Percentiles rank a stretch among this genome's conserved stretches.
Evolutionary conservation across 805 yeast genomes (phyloP).

Genomic region (Yamadazyma paraphyllophila): DNA sequence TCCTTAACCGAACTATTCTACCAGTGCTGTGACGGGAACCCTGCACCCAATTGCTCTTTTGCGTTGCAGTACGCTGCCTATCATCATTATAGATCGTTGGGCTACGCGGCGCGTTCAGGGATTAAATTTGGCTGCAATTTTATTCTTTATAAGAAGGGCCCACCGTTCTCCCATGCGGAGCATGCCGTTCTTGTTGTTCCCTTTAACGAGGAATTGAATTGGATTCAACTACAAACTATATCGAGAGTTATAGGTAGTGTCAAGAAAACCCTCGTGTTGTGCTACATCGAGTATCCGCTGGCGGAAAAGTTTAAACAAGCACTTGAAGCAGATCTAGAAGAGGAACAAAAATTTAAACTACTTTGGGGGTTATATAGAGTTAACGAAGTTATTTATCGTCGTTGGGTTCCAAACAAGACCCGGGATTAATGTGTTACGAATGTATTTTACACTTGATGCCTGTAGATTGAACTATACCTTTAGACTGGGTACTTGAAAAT

Average conservation of each 20-base stretch:
- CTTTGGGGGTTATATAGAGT: slow-evolving; percentile 48
- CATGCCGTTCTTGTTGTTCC: slow-evolving; percentile 61
- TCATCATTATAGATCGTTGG: slow-evolving; percentile 81
- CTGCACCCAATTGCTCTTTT: slow-evolving; percentile 29
- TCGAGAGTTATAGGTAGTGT: slow-evolving; percentile 87
- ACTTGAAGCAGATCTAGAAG: slow-evolving; percentile 2
- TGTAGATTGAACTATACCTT: no score
- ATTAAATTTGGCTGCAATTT: slow-evolving; percentile 89
- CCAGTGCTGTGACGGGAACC: slow-evolving; percentile 16
- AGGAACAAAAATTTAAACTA: slow-evolving; percentile 20
- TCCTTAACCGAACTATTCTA: slow-evolving; percentile 22
- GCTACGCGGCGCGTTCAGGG: slow-evolving; percentile 94
- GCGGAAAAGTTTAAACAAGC: slow-evolving; percentile 25
- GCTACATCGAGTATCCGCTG: slow-evolving; percentile 59
- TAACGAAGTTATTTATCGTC: slow-evolving; percentile 63
- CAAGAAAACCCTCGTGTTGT: slow-evolving; percentile 69
- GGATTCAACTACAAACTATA: slow-evolving; percentile 59
- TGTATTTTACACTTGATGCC: no score
- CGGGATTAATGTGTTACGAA: slow-evolving; percentile 51
- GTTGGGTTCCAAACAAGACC: slow-evolving; percentile 86
- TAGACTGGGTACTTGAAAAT: no score
- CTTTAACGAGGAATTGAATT: slow-evolving; percentile 33
- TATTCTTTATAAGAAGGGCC: slow-evolving; percentile 83
- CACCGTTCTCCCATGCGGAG: slow-evolving; percentile 94
- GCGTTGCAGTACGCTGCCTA: slow-evolving; percentile 66